phyloP scores from a whole-genome alignment of 1,284 basidiomycete genomes.

The Mycena sp. region DNA sequence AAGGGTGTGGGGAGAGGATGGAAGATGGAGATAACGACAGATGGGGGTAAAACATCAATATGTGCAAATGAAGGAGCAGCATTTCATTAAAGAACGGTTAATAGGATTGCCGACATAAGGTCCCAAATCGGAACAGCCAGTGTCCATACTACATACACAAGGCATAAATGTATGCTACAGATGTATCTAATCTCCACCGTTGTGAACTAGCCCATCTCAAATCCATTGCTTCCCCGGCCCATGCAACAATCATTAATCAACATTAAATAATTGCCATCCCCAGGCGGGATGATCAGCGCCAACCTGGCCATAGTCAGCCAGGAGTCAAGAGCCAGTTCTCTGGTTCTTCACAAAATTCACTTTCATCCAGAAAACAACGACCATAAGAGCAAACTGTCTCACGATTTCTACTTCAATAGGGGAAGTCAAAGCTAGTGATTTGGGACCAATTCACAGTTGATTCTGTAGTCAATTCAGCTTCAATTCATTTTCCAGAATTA shows the following conservation, averaged over 20 bases:
- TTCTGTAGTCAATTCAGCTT: too few relatives aligned
- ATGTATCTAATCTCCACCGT: slow-evolving; percentile 7
- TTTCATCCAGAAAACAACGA: not conserved
- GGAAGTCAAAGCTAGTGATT: too few relatives aligned
- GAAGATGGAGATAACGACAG: too few relatives aligned
- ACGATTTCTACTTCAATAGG: not conserved
- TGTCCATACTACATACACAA: slow-evolving; percentile 6
- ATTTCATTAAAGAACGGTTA: too few relatives aligned
- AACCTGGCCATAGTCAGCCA: not conserved
- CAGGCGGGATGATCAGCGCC: not conserved
- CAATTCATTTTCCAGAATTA: too few relatives aligned
- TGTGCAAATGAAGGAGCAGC: too few relatives aligned
- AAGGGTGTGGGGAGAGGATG: too few relatives aligned
- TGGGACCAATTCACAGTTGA: too few relatives aligned
- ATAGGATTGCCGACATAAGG: slow-evolving; percentile 4
- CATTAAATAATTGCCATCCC: not conserved
- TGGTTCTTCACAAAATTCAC: not conserved
- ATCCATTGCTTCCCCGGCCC: not conserved
- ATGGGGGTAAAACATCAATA: too few relatives aligned
- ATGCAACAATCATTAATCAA: not conserved
- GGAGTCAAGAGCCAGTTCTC: not conserved
- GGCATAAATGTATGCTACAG: slow-evolving; percentile 6
- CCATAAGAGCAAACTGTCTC: not conserved
- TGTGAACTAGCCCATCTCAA: slow-evolving; percentile 5
- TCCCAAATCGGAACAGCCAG: slow-evolving; percentile 8